Evolutionary conservation across 1,139 yeast genomes (phyloP).

Genomic region (Sporopachydermia cereana): DNA sequence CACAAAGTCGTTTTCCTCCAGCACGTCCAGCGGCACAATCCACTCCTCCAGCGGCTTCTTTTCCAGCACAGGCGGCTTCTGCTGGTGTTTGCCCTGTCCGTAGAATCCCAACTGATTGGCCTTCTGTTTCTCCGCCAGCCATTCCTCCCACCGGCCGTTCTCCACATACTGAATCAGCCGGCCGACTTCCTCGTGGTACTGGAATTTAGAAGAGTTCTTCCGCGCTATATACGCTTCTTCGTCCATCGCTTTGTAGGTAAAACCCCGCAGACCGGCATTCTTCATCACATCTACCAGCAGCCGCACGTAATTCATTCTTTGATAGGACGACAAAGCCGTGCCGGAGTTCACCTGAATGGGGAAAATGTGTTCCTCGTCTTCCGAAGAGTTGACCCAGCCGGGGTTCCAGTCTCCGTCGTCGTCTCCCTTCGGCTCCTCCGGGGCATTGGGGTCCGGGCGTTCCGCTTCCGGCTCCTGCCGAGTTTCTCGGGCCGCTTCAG

Average conservation of each 20-base stretch:
- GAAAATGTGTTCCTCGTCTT: slow-evolving; percentile 2
- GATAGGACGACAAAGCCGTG: not conserved
- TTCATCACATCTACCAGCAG: slow-evolving; percentile 3
- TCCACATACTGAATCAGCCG: slow-evolving; percentile 3
- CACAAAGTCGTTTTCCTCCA: slow-evolving; percentile 1
- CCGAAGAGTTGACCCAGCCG: not conserved
- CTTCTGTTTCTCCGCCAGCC: not conserved
- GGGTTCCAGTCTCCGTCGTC: not conserved
- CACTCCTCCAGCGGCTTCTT: not conserved
- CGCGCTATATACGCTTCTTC: slow-evolving; percentile 5
- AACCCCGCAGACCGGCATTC: not conserved
- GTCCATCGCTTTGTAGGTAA: not conserved
- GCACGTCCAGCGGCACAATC: not conserved
- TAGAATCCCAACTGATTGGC: not conserved
- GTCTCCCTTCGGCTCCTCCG: no score
- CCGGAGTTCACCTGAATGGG: slow-evolving; percentile 3
- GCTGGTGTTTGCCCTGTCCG: not conserved
- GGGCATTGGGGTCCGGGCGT: not conserved
- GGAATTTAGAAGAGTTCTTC: not conserved
- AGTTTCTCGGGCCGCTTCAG: no score
- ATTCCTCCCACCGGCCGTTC: slow-evolving; percentile 2
- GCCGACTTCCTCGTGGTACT: slow-evolving; percentile 1
- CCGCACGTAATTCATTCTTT: not conserved
- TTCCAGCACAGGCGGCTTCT: not conserved
- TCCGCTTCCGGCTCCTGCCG: no score